Conservation (phyloP, 1,139 yeast species). For the Debaryomyces psychrophilus region DNA sequence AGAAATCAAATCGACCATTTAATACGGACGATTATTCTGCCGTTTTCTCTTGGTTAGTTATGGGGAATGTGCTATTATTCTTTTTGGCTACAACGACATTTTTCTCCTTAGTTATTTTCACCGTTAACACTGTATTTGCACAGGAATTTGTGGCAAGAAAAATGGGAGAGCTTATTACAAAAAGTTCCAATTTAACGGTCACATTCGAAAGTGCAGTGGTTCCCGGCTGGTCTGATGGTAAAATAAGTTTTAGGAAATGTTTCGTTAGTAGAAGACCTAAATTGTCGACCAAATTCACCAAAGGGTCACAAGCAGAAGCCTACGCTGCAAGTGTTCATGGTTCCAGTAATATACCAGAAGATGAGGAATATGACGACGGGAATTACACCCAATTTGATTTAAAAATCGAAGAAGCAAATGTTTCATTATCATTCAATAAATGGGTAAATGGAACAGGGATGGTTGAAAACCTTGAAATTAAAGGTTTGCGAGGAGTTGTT, state of each 20-base stretch:
- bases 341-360: constrained; percentile 24
- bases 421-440: constrained; percentile 76
- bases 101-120: constrained; percentile 72
- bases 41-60: constrained; percentile 84
- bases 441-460: constrained; percentile 94
- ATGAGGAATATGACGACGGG: constrained; percentile 69
- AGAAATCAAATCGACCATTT: constrained; percentile 60
- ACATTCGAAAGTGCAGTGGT: constrained; percentile 93
- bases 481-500: constrained; percentile 87
- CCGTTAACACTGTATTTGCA: constrained; percentile 84
- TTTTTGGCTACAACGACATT: constrained; percentile 90
- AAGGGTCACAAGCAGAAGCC: constrained; percentile 77
- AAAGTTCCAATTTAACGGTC: constrained; percentile 82
- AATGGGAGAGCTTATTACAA: constrained; percentile 81
- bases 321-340: constrained; percentile 45
- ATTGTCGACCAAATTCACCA: constrained; percentile 51
- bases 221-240: constrained; percentile 92
- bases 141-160: constrained; percentile 85
- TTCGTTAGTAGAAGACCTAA: constrained; percentile 85
- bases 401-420: constrained; percentile 82
- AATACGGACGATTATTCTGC: constrained; percentile 90
- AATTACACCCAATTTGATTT: constrained; percentile 94
- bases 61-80: constrained; percentile 80
- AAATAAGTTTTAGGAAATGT: constrained; percentile 80
- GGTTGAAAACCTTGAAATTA: constrained; percentile 76